phyloP scores from a whole-genome alignment of 176 grass and related monocot genomes.

The Leersia perrieri region DNA sequence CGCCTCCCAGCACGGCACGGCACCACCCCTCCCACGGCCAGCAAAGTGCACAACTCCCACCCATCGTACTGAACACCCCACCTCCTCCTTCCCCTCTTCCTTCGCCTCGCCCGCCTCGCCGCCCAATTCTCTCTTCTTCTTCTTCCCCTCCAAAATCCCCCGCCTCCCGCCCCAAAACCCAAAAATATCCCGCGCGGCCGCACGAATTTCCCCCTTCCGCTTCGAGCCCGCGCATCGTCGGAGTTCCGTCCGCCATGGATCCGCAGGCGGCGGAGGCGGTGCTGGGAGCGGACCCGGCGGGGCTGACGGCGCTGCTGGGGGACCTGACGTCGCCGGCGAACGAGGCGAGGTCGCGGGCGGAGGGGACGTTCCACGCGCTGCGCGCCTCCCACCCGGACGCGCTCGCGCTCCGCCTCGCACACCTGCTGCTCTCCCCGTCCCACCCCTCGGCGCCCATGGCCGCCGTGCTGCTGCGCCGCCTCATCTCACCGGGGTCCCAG shows the following conservation, averaged over 20 bases:
- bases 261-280: slow-evolving; percentile 41
- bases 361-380: slow-evolving; percentile 67
- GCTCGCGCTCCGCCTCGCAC: slow-evolving; percentile 65
- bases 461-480: slow-evolving; percentile 55
- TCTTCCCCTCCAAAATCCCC: slow-evolving; percentile 18
- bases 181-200: slow-evolving; percentile 42
- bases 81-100: neutral
- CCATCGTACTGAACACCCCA: neutral
- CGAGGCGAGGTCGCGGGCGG: slow-evolving; percentile 69
- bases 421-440: slow-evolving; percentile 65
- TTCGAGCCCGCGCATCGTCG: neutral
- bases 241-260: slow-evolving; percentile 40
- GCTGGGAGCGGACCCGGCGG: slow-evolving; percentile 62
- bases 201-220: slow-evolving; percentile 2
- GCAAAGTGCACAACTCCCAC: slow-evolving; percentile 25
- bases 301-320: slow-evolving; percentile 53
- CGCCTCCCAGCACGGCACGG: slow-evolving; percentile 20
- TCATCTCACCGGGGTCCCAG: slow-evolving; percentile 42
- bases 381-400: slow-evolving; percentile 57
- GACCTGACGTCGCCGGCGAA: slow-evolving; percentile 83
- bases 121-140: slow-evolving; percentile 8
- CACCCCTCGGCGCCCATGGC: slow-evolving; percentile 52
- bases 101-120: slow-evolving; percentile 7
- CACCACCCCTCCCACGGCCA: slow-evolving; percentile 31
- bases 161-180: slow-evolving; percentile 20